Base-by-base conservation (phyloP, 371 early-diverging fungal species). In the Apophysomyces elegans region DNA sequence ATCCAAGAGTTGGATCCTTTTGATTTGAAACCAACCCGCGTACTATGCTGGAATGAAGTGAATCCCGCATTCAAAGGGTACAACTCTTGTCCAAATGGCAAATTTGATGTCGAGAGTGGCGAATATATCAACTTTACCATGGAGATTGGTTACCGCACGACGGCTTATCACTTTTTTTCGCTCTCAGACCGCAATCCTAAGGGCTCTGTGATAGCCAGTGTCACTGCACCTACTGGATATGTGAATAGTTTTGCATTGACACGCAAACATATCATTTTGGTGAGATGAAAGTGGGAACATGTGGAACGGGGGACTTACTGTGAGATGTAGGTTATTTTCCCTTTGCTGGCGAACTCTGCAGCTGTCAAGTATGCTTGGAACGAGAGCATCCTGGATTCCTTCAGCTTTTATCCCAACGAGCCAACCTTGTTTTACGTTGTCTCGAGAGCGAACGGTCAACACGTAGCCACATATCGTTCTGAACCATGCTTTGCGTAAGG, bases 221-320 rank as follows among this genome's bases (percentile, higher is more conserved):
- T 92, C 21, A 71, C 71, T 3, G 89, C 90, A 41, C 85, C 85
- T 57, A 82, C 90, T 5, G 86, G 88, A 12, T 85, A 86, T 67
- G 84, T 93, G 36, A 89, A 93, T 73, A 86, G 88, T 47, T 91
- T 93, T 73, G 84, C 90, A 0, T 66, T 92, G 18, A 93, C 93
- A 0, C 83, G 83, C 1, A 80, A 84, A 13, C 91, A 91, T 65
- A 84, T 93, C 36, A 73, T 93, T 37, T 78, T 93, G 61, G 88
- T 86, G 64, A 66, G 21, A 7, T n/a, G 16, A 21, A 21, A 18
- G 6, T 26, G 9, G 21, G 9, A 18, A 21, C 32, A 47, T 6
- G 46, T 26, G 32, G 32, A 26, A 2, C 2, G 2, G 32, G 2
- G 32, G 32, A 26, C 0, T 21, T 2, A 13, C 59, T 13, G 36